Conservation (phyloP, 208 protist genomes). For the Histomonas meleagridis region DNA sequence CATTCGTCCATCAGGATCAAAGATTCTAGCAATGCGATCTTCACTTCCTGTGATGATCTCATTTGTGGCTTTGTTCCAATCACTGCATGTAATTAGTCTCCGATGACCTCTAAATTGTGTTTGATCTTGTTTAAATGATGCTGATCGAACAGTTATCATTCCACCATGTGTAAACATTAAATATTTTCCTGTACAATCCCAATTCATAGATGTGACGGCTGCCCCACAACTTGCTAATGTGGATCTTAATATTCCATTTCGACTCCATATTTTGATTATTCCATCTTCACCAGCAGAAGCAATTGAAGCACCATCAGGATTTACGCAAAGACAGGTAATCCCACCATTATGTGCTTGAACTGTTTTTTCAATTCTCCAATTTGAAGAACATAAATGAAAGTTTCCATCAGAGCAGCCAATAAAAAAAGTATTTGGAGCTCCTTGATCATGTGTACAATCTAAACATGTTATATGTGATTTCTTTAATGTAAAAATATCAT, state of each 20-base stretch:
- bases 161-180: constrained; percentile 21
- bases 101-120: neutral
- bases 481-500: neutral
- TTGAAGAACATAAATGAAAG: neutral
- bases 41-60: neutral
- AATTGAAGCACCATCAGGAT: constrained; percentile 37
- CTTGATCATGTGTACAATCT: neutral
- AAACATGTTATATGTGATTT: constrained; percentile 17
- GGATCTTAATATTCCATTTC: constrained; percentile 38
- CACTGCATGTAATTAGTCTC: neutral
- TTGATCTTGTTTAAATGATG: constrained; percentile 35
- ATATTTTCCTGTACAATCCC: constrained; percentile 34
- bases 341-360: constrained; percentile 38
- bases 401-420: constrained; percentile 12
- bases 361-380: constrained; percentile 18
- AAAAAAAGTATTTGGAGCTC: constrained; percentile 13
- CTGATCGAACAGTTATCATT: neutral
- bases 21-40: constrained; percentile 1
- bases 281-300: constrained; percentile 42
- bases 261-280: constrained; percentile 35
- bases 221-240: constrained; percentile 18
- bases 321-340: constrained; percentile 36
- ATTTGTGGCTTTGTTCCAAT: neutral
- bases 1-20: neutral
- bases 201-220: neutral